Conservation (phyloP, 441 rosid species). For the Biscutella laevigata region DNA sequence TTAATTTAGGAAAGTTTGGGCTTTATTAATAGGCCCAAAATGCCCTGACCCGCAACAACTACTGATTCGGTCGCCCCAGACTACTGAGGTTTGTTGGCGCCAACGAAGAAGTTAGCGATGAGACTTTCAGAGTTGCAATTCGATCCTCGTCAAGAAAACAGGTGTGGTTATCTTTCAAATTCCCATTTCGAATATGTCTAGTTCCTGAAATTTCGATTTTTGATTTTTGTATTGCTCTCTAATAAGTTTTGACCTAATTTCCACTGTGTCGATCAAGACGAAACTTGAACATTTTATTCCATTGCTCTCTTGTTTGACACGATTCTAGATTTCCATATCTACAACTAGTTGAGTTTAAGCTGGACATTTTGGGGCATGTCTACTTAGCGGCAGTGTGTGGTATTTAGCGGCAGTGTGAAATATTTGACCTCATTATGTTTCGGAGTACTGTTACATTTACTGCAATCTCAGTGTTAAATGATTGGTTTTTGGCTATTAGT, state of each 20-base stretch:
- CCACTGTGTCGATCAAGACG: not conserved
- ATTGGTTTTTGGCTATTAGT: conserved; percentile 4
- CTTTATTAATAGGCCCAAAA: conserved; percentile 2
- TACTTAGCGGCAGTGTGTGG: too few species aligned
- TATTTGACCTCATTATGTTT: not conserved
- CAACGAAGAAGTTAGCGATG: not conserved
- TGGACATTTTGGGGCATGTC: not conserved
- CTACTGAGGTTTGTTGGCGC: conserved; percentile 7
- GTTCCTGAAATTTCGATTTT: not conserved
- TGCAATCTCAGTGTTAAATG: conserved; percentile 13
- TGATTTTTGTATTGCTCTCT: not conserved
- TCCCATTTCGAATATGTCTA: not conserved
- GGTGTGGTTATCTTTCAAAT: not conserved
- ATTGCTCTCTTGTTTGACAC: not conserved
- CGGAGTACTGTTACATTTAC: conserved; percentile 1
- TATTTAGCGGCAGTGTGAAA: not conserved
- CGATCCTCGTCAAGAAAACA: not conserved
- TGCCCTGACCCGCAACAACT: not conserved
- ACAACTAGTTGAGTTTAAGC: not conserved
- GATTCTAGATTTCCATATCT: not conserved
- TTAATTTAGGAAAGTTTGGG: not conserved
- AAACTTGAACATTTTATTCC: not conserved
- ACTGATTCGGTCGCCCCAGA: not conserved
- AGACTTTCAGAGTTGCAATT: not conserved
- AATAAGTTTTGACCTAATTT: not conserved